These are phyloP conservation scores for Mucor indicus DNA, from an alignment of 371 early-diverging fungal genomes.

Conservation along the genomic window DNA sequence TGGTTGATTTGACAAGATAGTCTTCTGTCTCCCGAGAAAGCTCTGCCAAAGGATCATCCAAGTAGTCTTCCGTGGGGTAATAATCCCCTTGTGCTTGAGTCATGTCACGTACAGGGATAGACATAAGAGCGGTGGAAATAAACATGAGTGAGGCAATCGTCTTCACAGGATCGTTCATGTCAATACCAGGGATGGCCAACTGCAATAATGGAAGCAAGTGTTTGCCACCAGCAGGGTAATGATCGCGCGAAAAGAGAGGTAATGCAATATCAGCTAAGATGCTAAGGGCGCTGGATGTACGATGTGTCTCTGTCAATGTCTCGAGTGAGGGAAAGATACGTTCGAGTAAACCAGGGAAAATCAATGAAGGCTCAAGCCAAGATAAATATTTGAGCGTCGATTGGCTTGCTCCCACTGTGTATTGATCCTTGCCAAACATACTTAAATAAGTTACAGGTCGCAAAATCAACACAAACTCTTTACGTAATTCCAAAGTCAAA, in stretches of 20 bases:
- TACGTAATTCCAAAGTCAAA: slow-evolving; percentile 52
- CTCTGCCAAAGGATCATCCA: slow-evolving; percentile 43
- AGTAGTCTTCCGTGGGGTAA: slow-evolving; percentile 45
- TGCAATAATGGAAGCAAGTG: slow-evolving; percentile 75
- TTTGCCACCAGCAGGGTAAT: slow-evolving; percentile 84
- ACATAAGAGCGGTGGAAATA: slow-evolving; percentile 61
- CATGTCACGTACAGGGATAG: slow-evolving; percentile 66
- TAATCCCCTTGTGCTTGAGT: slow-evolving; percentile 31
- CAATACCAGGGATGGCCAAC: slow-evolving; percentile 83
- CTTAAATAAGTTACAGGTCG: slow-evolving; percentile 57
- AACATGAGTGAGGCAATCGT: slow-evolving; percentile 74
- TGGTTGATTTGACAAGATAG: slow-evolving; percentile 59
- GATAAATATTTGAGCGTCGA: slow-evolving; percentile 71
- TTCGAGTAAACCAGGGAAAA: slow-evolving; percentile 83
- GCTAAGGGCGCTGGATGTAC: slow-evolving; percentile 78
- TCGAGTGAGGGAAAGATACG: slow-evolving; percentile 86
- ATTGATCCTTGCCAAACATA: slow-evolving; percentile 84
- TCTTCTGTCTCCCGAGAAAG: slow-evolving; percentile 55
- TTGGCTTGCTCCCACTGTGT: slow-evolving; percentile 63
- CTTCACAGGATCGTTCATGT: slow-evolving; percentile 86
- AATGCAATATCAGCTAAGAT: slow-evolving; percentile 64
- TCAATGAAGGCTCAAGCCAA: slow-evolving; percentile 70
- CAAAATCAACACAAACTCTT: slow-evolving; percentile 58
- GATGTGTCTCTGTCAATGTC: slow-evolving; percentile 84
- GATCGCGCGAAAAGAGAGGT: slow-evolving; percentile 67